Base-by-base conservation (phyloP, 768 basidiomycete species). In the Phanerochaete sordida region DNA sequence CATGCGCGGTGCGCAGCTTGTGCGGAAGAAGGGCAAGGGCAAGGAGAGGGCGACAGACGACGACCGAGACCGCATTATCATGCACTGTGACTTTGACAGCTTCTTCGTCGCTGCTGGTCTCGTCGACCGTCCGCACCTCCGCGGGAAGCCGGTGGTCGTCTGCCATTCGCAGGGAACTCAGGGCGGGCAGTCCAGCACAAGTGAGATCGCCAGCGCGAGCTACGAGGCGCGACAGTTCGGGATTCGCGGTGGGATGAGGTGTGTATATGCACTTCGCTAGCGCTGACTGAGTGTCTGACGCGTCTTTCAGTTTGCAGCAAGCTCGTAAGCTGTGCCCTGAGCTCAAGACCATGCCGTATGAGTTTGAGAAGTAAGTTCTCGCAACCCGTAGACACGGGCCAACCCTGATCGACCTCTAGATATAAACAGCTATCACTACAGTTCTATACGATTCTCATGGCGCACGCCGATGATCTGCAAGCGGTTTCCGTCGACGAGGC, bases 401-500 rank as follows among this genome's bases (percentile, higher is more conserved):
- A n/a, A n/a, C n/a, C n/a, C n/a, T n/a, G n/a, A n/a, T n/a, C n/a
- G n/a, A n/a, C n/a, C n/a, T n/a, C n/a, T n/a, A 95, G 92, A 67
- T 96, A 95, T 75, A 94, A 91, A 68, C 76, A 88, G 57, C 77
- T 88, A 56, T 95, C 96, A 0, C 73, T 95, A 53, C 81, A 87
- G 37, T 98, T 98, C 71, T 98, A 99, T 73, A 93, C 91, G 4
- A 90, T 97, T 56, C 80, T 98, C 31, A 91, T 98, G 86, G 77
- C 82, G 0, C 86, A 90, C 68, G 92, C 93, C 24, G 93, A 97
- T 66, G 93, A 95, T 65, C 77, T 98, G 2, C 88, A 98, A 74
- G 95, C 95, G 1, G 95, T 98, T 16, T 96, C 94, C 1, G 91
- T 98, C 5, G 97, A 99, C 62, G 97, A 99, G 70, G 96, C 94